Base-by-base conservation (phyloP, 2,329 filamentous ascomycete species). In the Cladosporium sp. region DNA sequence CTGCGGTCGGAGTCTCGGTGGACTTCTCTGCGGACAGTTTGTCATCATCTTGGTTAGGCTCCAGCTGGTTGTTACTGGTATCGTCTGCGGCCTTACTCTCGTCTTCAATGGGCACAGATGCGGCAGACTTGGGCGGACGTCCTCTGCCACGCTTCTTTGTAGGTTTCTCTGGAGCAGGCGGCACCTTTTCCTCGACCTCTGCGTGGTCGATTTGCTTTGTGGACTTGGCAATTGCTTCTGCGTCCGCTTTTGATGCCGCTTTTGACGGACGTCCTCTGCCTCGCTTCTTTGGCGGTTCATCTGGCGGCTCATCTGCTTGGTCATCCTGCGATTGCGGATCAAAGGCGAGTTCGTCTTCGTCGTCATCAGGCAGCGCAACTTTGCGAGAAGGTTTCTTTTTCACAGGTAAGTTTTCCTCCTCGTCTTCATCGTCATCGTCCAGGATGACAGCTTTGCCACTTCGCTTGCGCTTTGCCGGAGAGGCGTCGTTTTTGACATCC, bases 281-380 rank as follows among this genome's bases (percentile, higher is more conserved):
- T 59, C 79, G 79, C 70, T 80, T 82, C 71, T 79, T 81, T 21
- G 77, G 74, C 4, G 72, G 69, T 32, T 67, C 61, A 26, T 66
- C 65, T 30, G 46, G 30, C n/a, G 56, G 32, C 54, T 57, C 54
- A 5, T 64, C 36, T 58, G 48, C 13, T 64, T 43, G 30, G 25
- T 66, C 46, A 30, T 65, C 14, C n/a, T 39, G 36, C 16, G 49
- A 26, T 34, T 39, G 46, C n/a, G 57, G 34, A 26, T 65, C 64
- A 26, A 56, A n/a, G 11, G 64, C 25, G 21, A 60, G 57, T 32
- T 62, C 59, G n/a, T 68, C 63, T 34, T 69, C 65, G 16, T 65
- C 51, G 5, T 68, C 59, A 25, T 62, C 66, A 21, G 34, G n/a
- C 3, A 65, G 11, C 7, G 30, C 26, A 23, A 16, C 8, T 51